Evolutionary conservation across 2,329 filamentous ascomycete genomes (phyloP).

Genomic region (Fonsecaea monophora): DNA sequence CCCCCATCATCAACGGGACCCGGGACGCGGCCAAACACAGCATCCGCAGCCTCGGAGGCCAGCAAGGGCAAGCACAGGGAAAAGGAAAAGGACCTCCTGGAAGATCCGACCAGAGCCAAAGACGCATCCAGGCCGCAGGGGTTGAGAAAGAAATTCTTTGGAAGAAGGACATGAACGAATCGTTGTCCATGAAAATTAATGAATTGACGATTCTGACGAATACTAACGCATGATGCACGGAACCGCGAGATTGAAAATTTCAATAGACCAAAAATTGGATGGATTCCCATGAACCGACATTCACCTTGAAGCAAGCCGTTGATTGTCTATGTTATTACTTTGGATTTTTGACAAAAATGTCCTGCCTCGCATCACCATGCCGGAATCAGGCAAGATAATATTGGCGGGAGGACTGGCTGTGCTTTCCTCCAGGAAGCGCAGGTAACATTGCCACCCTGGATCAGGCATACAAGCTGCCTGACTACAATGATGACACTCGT

Average conservation of each 20-base stretch:
- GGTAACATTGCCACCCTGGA: not conserved
- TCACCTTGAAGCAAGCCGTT: not conserved
- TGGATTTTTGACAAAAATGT: not conserved
- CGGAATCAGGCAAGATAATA: not conserved
- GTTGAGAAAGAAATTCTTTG: slow-evolving; percentile 36
- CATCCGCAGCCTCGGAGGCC: slow-evolving; percentile 11
- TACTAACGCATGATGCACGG: not conserved
- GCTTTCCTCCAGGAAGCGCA: not conserved
- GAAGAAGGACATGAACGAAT: slow-evolving; percentile 24
- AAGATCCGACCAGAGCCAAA: slow-evolving; percentile 31
- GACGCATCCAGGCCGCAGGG: slow-evolving; percentile 28
- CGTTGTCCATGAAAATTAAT: not conserved
- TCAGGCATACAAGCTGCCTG: not conserved
- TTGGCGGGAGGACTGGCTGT: not conserved
- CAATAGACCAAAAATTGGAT: not conserved
- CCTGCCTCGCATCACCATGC: not conserved
- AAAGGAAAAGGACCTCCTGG: slow-evolving; percentile 27
- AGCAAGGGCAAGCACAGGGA: slow-evolving; percentile 29
- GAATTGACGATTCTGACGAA: not conserved
- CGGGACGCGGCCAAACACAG: not conserved
- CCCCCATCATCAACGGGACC: slow-evolving; percentile 9
- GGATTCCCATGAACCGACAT: not conserved
- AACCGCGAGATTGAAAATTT: not conserved
- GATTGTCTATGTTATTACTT: not conserved
- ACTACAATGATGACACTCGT: not conserved